These are phyloP conservation scores for Aspergillus clavatus DNA, from an alignment of 2,329 filamentous ascomycete genomes.

Conservation along the genomic window DNA sequence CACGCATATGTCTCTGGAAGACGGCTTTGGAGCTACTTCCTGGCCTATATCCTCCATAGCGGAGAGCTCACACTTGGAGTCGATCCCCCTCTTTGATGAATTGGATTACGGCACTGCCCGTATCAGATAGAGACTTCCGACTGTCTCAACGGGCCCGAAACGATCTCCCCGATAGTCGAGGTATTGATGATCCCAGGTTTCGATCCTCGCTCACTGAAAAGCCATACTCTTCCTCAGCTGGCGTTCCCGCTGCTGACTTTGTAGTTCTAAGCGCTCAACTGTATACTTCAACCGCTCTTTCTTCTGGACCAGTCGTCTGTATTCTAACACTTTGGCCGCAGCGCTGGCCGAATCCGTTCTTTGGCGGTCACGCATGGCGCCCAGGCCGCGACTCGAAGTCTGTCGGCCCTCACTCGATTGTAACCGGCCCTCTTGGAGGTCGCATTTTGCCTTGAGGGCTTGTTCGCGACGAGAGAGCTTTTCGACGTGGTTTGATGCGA, in stretches of 20 bases:
- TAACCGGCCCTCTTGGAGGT: constrained; percentile 73
- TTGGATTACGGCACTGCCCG: no score
- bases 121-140: no score
- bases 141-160: no score
- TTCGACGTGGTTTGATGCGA: constrained; percentile 78
- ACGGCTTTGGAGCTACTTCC: no score
- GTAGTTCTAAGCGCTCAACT: constrained; percentile 77
- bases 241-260: constrained; percentile 71
- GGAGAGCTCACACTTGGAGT: no score
- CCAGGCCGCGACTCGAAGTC: constrained; percentile 16
- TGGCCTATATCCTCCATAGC: no score
- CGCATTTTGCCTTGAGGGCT: constrained; percentile 73
- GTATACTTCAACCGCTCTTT: constrained; percentile 83
- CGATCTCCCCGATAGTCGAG: neutral
- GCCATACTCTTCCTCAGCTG: constrained; percentile 71
- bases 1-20: no score
- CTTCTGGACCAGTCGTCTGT: constrained; percentile 69
- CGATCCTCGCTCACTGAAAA: constrained; percentile 33
- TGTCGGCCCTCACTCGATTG: constrained; percentile 38
- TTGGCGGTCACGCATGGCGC: constrained; percentile 20
- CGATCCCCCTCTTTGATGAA: no score
- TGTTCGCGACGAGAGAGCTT: constrained; percentile 79
- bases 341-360: constrained; percentile 22
- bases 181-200: neutral
- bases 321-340: constrained; percentile 50